Conservation (phyloP, 2,329 filamentous ascomycete species). For the Diplodia seriata region DNA sequence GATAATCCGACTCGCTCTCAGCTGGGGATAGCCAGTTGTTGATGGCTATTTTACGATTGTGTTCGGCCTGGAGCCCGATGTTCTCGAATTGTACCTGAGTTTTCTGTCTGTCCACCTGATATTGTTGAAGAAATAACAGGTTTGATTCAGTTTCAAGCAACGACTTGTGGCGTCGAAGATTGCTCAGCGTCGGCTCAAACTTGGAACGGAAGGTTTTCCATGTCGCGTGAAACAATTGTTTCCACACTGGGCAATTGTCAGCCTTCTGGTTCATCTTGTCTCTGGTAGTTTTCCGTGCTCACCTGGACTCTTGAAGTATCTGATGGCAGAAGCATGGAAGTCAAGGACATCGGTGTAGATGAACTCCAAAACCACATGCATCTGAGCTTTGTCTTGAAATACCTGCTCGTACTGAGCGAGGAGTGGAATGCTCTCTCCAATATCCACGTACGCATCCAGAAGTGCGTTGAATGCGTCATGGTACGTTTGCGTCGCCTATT, state of each 20-base stretch:
- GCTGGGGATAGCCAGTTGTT: constrained; percentile 34
- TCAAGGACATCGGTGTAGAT: constrained; percentile 51
- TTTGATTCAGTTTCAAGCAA: constrained; percentile 38
- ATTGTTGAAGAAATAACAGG: constrained; percentile 15
- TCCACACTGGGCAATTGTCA: constrained; percentile 36
- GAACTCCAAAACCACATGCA: constrained; percentile 43
- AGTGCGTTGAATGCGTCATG: constrained; percentile 47
- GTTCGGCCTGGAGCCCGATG: constrained; percentile 24
- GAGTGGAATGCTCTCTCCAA: constrained; percentile 50
- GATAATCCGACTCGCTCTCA: background rate
- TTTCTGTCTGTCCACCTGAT: background rate
- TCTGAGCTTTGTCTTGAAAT: constrained; percentile 41
- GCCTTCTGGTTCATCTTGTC: background rate
- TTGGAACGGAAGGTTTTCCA: constrained; percentile 38
- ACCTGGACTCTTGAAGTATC: constrained; percentile 40
- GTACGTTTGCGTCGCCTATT: background rate
- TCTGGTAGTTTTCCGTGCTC: constrained; percentile 20
- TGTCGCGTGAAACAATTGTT: constrained; percentile 38
- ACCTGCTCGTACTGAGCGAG: constrained; percentile 44
- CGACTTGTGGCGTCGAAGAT: constrained; percentile 34
- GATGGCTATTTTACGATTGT: constrained; percentile 32
- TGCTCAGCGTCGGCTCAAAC: constrained; percentile 35
- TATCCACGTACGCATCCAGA: constrained; percentile 49
- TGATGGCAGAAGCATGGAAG: constrained; percentile 48
- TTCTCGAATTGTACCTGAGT: background rate